A percentile compares a stretch with the other conserved stretches of the same genome.
Evolutionary conservation across 2,329 filamentous ascomycete species (phyloP).

Genomic region (Penicillium sumatraense): DNA sequence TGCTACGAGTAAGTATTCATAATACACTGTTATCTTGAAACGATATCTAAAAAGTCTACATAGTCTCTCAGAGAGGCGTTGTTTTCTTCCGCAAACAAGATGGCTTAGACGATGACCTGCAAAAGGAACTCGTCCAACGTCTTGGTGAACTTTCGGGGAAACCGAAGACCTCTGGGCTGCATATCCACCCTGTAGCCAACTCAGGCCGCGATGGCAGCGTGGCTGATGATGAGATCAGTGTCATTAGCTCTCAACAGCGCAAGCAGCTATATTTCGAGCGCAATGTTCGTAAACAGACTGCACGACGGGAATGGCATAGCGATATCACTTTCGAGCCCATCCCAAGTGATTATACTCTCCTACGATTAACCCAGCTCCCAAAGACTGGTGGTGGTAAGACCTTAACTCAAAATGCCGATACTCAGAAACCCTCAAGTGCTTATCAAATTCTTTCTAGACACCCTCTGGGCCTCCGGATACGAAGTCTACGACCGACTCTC

Average conservation of each 20-base stretch:
- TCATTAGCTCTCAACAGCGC: constrained; percentile 51
- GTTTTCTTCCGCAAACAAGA: constrained; percentile 60
- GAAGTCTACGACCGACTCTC: constrained; percentile 49
- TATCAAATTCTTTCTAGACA: constrained; percentile 36
- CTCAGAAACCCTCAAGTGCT: fast-evolving
- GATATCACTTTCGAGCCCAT: constrained; percentile 56
- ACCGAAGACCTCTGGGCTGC: constrained; percentile 50
- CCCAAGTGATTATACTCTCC: constrained; percentile 53
- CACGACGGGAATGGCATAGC: constrained; percentile 51
- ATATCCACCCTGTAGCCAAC: constrained; percentile 55
- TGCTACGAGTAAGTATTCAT: constrained; percentile 31
- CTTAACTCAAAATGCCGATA: not conserved
- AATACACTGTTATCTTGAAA: not conserved
- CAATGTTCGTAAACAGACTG: constrained; percentile 32
- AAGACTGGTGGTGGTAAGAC: constrained; percentile 45
- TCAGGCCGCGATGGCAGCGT: constrained; percentile 52
- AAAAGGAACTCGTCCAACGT: constrained; percentile 58
- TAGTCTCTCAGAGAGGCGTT: constrained; percentile 58
- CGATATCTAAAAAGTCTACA: not conserved
- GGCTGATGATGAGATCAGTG: constrained; percentile 55
- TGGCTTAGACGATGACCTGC: constrained; percentile 53
- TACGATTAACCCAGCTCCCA: constrained; percentile 50
- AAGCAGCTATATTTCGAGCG: constrained; percentile 46
- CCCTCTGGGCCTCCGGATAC: constrained; percentile 50
- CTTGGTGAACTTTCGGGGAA: constrained; percentile 54